A percentile compares a stretch with the other conserved stretches of the same genome.
These are phyloP conservation scores for Alternaria arborescens DNA, from an alignment of 2,329 filamentous ascomycete genomes.

Conservation along the genomic window DNA sequence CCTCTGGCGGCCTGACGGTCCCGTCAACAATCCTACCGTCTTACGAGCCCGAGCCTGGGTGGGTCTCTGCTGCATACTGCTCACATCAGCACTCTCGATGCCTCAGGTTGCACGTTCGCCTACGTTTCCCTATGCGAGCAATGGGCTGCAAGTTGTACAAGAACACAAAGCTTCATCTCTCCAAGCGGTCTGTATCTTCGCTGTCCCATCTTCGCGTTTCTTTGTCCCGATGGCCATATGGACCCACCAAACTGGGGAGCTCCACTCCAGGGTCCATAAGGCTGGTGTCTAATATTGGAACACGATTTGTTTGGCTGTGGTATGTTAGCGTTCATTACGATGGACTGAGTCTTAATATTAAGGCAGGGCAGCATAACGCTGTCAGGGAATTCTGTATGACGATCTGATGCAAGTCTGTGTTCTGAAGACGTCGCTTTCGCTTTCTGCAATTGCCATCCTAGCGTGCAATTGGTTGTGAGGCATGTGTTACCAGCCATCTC, in stretches of 20 bases:
- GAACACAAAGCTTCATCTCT: not conserved
- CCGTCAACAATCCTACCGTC: slow-evolving; percentile 6
- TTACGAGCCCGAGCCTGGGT: slow-evolving; percentile 8
- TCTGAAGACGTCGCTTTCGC: too few species aligned
- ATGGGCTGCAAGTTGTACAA: not conserved
- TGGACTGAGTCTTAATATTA: not conserved
- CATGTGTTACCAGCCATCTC: not conserved
- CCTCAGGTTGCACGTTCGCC: slow-evolving; percentile 10
- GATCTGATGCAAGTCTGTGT: not conserved
- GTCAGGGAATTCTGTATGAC: not conserved
- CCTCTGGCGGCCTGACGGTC: slow-evolving; percentile 1
- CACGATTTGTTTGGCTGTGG: not conserved
- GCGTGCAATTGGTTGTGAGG: not conserved
- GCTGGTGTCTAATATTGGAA: slow-evolving; percentile 13
- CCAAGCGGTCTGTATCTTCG: not conserved
- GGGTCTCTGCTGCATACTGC: slow-evolving; percentile 6
- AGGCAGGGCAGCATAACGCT: not conserved
- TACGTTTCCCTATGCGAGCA: slow-evolving; percentile 12
- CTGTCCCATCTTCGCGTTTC: slow-evolving; percentile 2
- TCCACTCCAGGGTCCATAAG: slow-evolving; percentile 14
- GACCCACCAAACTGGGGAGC: slow-evolving; percentile 8
- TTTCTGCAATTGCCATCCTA: too few species aligned
- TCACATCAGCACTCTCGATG: slow-evolving; percentile 21
- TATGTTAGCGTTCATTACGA: not conserved
- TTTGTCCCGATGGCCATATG: slow-evolving; percentile 5